Evolutionary conservation across 805 yeast species (phyloP), one percentile per base, ranked within the genome.

Genomic region (Candida sonorensis): DNA sequence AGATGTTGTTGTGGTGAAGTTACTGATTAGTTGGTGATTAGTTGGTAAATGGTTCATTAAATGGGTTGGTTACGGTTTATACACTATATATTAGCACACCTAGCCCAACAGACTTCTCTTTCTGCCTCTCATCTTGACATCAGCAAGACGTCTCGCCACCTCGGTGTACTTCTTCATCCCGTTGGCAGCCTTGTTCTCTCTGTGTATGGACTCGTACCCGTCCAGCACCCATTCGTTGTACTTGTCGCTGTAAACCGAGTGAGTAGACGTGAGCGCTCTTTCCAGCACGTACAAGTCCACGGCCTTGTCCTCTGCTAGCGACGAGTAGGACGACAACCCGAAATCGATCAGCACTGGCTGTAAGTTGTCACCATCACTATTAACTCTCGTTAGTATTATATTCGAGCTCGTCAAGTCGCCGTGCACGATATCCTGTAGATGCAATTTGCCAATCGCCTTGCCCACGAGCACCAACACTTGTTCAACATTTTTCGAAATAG

Each of bases 211-310:
- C 24, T 59, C 57, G 48, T 84, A 86, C 0, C 95, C 96, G 34
- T 75, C 69, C 39, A 88, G 58, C 5, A 87, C 48, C 87, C 90
- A 79, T 26, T 59, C 54, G 45, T 74, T 78, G 53, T 87, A 87
- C 26, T 54, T 47, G 2, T 66, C 69, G 2, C 95, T 67, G 48
- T 71, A 72, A 5, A 68, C 66, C 0, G 97, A 90, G 57, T 92
- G 98, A 1, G 98, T 92, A 44, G 95, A 84, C 19, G 75, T 61
- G 13, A 92, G 70, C 0, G 98, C 97, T 47, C 97, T 66, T 57
- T 92, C 98, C 38, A 92, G 59, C 9, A 92, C 97, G 48, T 92
- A 92, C 37, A 92, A 57, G 55, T 92, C 98, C n/a, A 92, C 98
- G 3, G 97, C 97, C 56, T 85, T 87, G 50, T 90, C 97, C 48